phyloP scores from a whole-genome alignment of 2,329 filamentous ascomycete genomes.

The Colletotrichum cuscutae region DNA sequence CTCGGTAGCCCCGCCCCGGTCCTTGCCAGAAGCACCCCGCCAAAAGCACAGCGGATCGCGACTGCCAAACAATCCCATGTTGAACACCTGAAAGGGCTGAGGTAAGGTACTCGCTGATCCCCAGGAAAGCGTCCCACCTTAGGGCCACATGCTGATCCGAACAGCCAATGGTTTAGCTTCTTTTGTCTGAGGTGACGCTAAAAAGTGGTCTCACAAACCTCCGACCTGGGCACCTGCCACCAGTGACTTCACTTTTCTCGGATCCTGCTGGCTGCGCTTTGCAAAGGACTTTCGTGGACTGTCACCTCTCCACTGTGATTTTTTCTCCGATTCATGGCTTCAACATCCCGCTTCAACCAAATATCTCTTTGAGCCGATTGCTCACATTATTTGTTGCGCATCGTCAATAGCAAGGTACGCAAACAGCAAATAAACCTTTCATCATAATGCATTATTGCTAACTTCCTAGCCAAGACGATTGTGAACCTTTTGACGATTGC shows the following conservation, averaged over 20 bases:
- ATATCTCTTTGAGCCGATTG: not conserved
- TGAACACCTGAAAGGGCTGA: not conserved
- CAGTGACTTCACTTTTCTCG: conserved; percentile 5
- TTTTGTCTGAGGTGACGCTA: not conserved
- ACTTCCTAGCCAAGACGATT: not conserved
- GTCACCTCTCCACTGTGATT: not conserved
- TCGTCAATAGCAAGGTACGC: not conserved
- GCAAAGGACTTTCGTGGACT: not conserved
- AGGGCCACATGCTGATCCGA: not conserved
- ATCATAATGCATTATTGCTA: not conserved
- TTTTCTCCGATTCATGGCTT: not conserved
- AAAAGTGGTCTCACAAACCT: not conserved
- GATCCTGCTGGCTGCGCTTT: not conserved
- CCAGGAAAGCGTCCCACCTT: not conserved
- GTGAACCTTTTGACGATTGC: not conserved
- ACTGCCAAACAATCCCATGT: not conserved
- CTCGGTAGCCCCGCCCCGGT: not conserved
- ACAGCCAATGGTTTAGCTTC: not conserved
- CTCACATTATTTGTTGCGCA: not conserved
- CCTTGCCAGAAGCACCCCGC: not conserved
- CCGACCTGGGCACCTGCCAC: not conserved
- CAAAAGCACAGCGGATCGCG: not conserved
- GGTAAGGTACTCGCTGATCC: not conserved
- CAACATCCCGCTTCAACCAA: not conserved
- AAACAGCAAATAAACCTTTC: not conserved